Evolutionary conservation across 2,329 filamentous ascomycete genomes (phyloP), one percentile per base, ranked within the genome.

Genomic region (Drechslerella dactyloides): DNA sequence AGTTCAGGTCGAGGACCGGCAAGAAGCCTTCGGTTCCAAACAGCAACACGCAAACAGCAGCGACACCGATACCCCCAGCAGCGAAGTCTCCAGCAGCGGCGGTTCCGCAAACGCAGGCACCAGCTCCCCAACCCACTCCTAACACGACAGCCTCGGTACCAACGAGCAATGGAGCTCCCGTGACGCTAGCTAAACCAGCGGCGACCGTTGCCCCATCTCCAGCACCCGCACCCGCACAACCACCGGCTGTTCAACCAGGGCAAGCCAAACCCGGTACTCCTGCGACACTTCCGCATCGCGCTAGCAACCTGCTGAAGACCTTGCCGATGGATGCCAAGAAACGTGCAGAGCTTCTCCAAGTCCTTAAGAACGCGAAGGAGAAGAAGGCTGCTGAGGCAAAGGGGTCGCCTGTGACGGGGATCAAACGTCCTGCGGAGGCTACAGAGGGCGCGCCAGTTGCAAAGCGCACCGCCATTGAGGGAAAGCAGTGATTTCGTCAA

Each of bases 281-380:
- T 24, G n/a, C 55, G 23, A 46, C 48, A 6, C 19, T 46, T 27
- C 48, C 53, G 35, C 53, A 62, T 30, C 66, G 54, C 40, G 61
- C 40, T 23, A 48, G 42, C 19, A 42, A 48, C 8, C 15, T 72
- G 10, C 40, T 72, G 19, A 56, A 59, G 27, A 54, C 50, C 21
- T 35, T 72, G 15, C 30, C 52, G n/a, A 42, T 60, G 7, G 60
- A 65, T 17, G 42, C 54, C 0, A 48, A 65, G 42, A 65, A 54
- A 33, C 51, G 51, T 11, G 60, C 62, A 6, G 55, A 61, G 33
- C 24, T 72, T 23, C 60, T 72, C 8, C 54, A 72, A 19, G 44
- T 61, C 8, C 68, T 72, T 21, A 72, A 72, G 42, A 61, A 52
- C 10, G 68, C 60, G 6, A 72, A 72, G 40, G 68, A 72, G 51